These are phyloP conservation scores for Ligustrum vulgare DNA, from an alignment of 257 asterid genomes.

Conservation along the genomic window DNA sequence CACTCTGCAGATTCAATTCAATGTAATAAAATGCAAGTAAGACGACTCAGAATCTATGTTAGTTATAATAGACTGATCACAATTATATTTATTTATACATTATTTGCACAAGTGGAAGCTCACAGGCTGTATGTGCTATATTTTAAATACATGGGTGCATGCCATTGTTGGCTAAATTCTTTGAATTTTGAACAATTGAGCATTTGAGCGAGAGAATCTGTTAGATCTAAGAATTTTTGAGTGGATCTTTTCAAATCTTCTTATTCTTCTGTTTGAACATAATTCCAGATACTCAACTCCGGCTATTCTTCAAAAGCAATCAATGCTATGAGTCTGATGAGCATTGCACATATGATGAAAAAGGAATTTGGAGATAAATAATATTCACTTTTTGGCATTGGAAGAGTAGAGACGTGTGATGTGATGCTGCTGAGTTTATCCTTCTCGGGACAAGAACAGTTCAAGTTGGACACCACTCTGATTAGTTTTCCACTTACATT, in stretches of 20 bases:
- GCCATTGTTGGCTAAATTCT: constrained; percentile 47
- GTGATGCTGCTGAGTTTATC: constrained; percentile 94
- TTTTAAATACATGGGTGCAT: no score
- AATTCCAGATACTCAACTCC: constrained; percentile 81
- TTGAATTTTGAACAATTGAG: background rate
- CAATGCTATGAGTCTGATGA: constrained; percentile 80
- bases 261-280: constrained; percentile 13
- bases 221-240: background rate
- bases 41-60: no score
- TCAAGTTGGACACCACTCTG: constrained; percentile 54
- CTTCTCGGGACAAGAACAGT: constrained; percentile 95
- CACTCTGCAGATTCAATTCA: background rate
- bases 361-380: constrained; percentile 58
- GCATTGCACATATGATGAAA: constrained; percentile 83
- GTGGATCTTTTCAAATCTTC: background rate
- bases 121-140: no score
- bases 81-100: no score
- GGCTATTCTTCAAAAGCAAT: constrained; percentile 96
- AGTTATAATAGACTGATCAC: no score
- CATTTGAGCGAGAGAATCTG: no score
- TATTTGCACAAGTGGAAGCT: no score
- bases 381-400: constrained; percentile 82
- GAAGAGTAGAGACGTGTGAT: constrained; percentile 94
- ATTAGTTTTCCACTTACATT: background rate
- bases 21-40: no score